Evolutionary conservation across 352 stramenopile species (phyloP).

Genomic region (Phytophthora vignae): DNA sequence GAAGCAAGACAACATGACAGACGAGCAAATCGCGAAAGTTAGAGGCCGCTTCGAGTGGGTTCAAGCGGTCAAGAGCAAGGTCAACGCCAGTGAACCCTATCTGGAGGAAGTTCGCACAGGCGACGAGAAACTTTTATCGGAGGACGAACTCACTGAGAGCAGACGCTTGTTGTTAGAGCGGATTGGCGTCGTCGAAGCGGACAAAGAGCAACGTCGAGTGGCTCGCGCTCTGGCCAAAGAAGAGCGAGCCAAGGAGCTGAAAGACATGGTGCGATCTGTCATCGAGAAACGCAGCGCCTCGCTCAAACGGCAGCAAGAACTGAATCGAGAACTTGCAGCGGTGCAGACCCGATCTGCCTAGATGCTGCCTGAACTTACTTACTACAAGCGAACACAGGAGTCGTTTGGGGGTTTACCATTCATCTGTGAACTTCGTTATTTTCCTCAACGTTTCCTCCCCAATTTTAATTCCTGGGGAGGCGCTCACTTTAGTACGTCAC

Average conservation of each 20-base stretch:
- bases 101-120: slow-evolving; percentile 16
- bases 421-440: slow-evolving; percentile 54
- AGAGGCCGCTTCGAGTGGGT: slow-evolving; percentile 56
- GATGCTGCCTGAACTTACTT: neutral
- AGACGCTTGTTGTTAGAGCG: slow-evolving; percentile 41
- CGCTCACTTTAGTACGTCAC: slow-evolving; percentile 53
- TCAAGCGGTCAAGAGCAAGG: slow-evolving; percentile 25
- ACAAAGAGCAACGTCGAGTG: slow-evolving; percentile 39
- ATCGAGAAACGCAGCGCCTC: slow-evolving; percentile 44
- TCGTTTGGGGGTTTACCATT: slow-evolving; percentile 28
- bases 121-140: slow-evolving; percentile 30
- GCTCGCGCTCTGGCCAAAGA: slow-evolving; percentile 43
- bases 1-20: slow-evolving; percentile 46
- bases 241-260: slow-evolving; percentile 42
- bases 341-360: slow-evolving; percentile 35
- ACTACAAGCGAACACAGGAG: neutral
- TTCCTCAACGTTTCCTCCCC: slow-evolving; percentile 40
- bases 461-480: slow-evolving; percentile 48
- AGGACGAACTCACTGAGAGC: slow-evolving; percentile 38
- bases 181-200: slow-evolving; percentile 34
- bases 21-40: slow-evolving; percentile 55
- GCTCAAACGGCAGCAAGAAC: slow-evolving; percentile 41
- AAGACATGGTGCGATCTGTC: slow-evolving; percentile 42
- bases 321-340: slow-evolving; percentile 36
- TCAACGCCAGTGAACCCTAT: slow-evolving; percentile 12